Percentiles rank a stretch among this genome's conserved stretches.
These are phyloP conservation scores for Byssochlamys sp. DNA, from an alignment of 2,329 filamentous ascomycete genomes.

Conservation along the genomic window DNA sequence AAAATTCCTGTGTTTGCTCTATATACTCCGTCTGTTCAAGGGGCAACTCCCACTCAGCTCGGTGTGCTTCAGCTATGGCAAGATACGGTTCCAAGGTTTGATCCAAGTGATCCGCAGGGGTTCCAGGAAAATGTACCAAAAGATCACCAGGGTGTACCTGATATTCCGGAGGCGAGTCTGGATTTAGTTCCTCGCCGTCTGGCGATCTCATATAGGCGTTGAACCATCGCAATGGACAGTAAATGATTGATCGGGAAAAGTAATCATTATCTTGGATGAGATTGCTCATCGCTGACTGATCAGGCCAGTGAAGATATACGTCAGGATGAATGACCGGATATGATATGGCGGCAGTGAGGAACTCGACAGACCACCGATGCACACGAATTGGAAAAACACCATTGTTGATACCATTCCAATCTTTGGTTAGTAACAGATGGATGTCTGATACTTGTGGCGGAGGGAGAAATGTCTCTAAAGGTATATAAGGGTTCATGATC, in stretches of 20 bases:
- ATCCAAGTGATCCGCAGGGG: neutral
- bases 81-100: constrained; percentile 8
- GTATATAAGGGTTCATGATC: constrained; percentile 25
- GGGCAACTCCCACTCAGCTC: constrained; percentile 5
- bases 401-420: constrained; percentile 26
- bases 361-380: constrained; percentile 22
- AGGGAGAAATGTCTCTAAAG: constrained; percentile 24
- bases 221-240: constrained; percentile 11
- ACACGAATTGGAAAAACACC: constrained; percentile 27
- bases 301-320: constrained; percentile 11
- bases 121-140: constrained; percentile 11
- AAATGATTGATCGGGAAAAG: constrained; percentile 8
- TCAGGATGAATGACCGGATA: constrained; percentile 16
- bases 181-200: constrained; percentile 1
- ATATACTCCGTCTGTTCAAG: constrained; percentile 7
- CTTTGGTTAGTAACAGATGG: constrained; percentile 21
- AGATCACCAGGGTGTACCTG: constrained; percentile 9
- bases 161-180: constrained; percentile 1
- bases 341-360: constrained; percentile 19
- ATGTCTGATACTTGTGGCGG: constrained; percentile 18
- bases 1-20: constrained; percentile 6
- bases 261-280: constrained; percentile 9
- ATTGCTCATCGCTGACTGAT: constrained; percentile 9
- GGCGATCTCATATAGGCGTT: constrained; percentile 9
- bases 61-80: constrained; percentile 7